These are phyloP conservation scores for Brachypodium distachyon DNA, from an alignment of 202 grass and related monocot genomes.

Conservation along the genomic window DNA sequence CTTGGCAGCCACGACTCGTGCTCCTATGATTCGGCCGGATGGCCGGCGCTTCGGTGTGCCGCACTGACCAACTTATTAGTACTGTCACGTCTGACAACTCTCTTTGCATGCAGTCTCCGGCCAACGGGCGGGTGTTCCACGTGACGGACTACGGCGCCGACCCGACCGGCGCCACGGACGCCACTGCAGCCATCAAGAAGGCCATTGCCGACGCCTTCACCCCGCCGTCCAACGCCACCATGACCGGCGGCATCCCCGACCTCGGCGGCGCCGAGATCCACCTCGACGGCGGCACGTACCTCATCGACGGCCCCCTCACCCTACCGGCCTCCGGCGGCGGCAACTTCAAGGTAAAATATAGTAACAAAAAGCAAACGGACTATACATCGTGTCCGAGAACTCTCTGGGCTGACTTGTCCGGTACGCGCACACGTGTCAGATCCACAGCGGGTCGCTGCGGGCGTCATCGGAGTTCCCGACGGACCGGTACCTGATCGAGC, in stretches of 20 bases:
- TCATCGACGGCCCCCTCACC: conserved; percentile 44
- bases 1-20: neutral
- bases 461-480: conserved; percentile 64
- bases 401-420: too few relatives aligned
- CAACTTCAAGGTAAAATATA: conserved; percentile 71
- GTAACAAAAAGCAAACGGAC: too few relatives aligned
- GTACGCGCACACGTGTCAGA: conserved; percentile 21
- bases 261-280: conserved; percentile 79
- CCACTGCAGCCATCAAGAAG: conserved; percentile 58
- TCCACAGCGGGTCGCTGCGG: conserved; percentile 56
- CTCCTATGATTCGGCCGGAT: neutral
- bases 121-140: conserved; percentile 50
- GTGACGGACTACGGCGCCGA: conserved; percentile 93
- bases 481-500: conserved; percentile 75
- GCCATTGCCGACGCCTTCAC: conserved; percentile 77
- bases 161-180: conserved; percentile 46
- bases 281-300: conserved; percentile 78
- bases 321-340: conserved; percentile 70
- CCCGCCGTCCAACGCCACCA: conserved; percentile 22
- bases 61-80: neutral
- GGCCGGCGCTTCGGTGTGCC: neutral
- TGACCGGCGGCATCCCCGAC: conserved; percentile 68
- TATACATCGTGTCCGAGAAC: too few relatives aligned
- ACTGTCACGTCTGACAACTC: neutral
- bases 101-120: conserved; percentile 21